Base-by-base conservation (phyloP, 1,284 basidiomycete genomes). In the Cryptococcus sp. region DNA sequence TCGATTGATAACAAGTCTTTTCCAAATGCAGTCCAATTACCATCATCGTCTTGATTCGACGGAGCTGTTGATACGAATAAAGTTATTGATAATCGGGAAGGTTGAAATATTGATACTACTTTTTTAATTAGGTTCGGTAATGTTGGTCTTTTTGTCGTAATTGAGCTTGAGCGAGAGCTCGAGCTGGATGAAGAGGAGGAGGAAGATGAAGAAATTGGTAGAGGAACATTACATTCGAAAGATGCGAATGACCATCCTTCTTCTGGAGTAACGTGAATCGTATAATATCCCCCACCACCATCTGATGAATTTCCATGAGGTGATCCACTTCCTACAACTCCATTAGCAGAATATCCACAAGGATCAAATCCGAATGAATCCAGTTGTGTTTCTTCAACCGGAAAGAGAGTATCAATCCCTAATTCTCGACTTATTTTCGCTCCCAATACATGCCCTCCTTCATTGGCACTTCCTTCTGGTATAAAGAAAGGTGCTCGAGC, bases 181-280 rank as follows among this genome's bases (percentile, higher is more conserved):
- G n/a, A n/a, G n/a, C n/a, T n/a, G n/a, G n/a, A n/a, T n/a, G n/a
- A n/a, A n/a, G n/a, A n/a, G n/a, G n/a, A n/a, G 39, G 54, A 39
- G 11, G 56, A 28, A 14, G 42, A 19, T 14, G 56, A 50, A 9
- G 46, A 57, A 54, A 58, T 61, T 32, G 75, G 75, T 21, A 93
- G 81, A 3, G 90, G 88, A n/a, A 98, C 84, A 75, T 99, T 99
- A 77, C 91, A 96, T 77, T 99, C 96, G 77, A 98, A 98, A 63
- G 87, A 90, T 46, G 96, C 96, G 74, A 96, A 99, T 45, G 91
- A 94, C 85, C 90, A 97, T 53, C 89, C 93, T 61, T 88, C 85
- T 75, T 98, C 96, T 31, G 96, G 96, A 0, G 96, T 99, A 49
- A 98, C 96, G 73, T 99, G 96, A 56, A 98, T 94, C 7, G 92